Evolutionary conservation across 148 eudicot species (phyloP).

Genomic region (Cornus florida): DNA sequence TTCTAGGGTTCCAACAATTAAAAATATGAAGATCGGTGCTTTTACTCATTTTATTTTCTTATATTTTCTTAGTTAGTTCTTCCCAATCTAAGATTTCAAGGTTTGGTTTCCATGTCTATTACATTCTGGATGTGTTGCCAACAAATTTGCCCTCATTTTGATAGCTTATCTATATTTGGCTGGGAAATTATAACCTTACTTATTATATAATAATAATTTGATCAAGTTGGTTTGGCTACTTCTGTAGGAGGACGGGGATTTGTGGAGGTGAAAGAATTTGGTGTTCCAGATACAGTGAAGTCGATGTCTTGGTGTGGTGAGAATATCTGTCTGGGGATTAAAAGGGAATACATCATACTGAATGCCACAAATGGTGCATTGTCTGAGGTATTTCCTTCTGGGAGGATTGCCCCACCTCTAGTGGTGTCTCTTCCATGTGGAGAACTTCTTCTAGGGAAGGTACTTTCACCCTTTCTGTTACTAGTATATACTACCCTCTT

Average conservation of each 20-base stretch:
- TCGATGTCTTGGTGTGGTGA: slow-evolving; percentile 99
- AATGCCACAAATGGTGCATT: slow-evolving; percentile 77
- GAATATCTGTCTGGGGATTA: slow-evolving; percentile 89
- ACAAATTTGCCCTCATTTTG: background rate
- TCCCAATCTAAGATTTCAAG: background rate
- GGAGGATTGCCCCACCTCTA: slow-evolving; percentile 89
- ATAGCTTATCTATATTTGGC: background rate
- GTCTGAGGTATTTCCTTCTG: slow-evolving; percentile 90
- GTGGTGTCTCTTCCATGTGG: slow-evolving; percentile 94
- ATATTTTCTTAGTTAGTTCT: background rate
- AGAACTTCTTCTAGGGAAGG: slow-evolving; percentile 96
- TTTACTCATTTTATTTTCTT: background rate
- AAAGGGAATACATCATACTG: slow-evolving; percentile 82
- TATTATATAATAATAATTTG: background rate
- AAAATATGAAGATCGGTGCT: background rate
- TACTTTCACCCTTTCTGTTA: slow-evolving; percentile 17
- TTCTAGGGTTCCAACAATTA: background rate
- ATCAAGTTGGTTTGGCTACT: slow-evolving; percentile 12
- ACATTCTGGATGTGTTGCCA: background rate
- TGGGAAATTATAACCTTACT: background rate
- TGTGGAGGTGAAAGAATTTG: slow-evolving; percentile 95
- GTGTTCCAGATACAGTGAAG: slow-evolving; percentile 86
- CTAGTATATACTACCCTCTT: background rate
- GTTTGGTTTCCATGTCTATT: background rate
- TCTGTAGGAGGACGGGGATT: slow-evolving; percentile 86